phyloP scores from a whole-genome alignment of 202 grass and related monocot species.

The Eragrostis tef region DNA sequence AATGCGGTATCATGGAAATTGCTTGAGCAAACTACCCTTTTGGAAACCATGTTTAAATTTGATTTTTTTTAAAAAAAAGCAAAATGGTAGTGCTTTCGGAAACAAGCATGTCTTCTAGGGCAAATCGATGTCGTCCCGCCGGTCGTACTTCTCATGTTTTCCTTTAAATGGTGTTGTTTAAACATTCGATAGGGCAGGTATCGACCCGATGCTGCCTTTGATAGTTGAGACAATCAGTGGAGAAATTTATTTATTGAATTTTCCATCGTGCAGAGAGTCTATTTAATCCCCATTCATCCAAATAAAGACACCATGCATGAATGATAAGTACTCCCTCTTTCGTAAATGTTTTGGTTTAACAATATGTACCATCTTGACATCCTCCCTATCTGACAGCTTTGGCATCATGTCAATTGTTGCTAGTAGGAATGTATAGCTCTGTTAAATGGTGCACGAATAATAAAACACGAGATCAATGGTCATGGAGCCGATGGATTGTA shows the following conservation, averaged over 20 bases:
- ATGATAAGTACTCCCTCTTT: no score
- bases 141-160: background rate
- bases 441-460: no score
- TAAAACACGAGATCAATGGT: no score
- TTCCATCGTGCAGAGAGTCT: background rate
- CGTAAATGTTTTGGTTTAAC: no score
- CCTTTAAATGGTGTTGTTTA: no score
- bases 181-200: no score
- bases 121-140: background rate
- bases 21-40: constrained; percentile 40
- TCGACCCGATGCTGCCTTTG: background rate
- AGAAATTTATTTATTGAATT: background rate
- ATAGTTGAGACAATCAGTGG: background rate
- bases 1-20: constrained; percentile 42
- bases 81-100: constrained; percentile 27
- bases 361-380: no score
- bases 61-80: background rate
- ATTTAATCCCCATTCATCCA: no score
- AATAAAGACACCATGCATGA: no score
- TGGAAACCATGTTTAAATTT: constrained; percentile 14
- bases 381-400: no score
- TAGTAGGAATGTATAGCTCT: no score
- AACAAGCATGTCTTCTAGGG: constrained; percentile 26
- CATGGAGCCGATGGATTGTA: background rate
- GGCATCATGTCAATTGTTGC: no score